These are phyloP conservation scores for Calocybe gangraenosa DNA, from an alignment of 768 basidiomycete species.

Conservation along the genomic window DNA sequence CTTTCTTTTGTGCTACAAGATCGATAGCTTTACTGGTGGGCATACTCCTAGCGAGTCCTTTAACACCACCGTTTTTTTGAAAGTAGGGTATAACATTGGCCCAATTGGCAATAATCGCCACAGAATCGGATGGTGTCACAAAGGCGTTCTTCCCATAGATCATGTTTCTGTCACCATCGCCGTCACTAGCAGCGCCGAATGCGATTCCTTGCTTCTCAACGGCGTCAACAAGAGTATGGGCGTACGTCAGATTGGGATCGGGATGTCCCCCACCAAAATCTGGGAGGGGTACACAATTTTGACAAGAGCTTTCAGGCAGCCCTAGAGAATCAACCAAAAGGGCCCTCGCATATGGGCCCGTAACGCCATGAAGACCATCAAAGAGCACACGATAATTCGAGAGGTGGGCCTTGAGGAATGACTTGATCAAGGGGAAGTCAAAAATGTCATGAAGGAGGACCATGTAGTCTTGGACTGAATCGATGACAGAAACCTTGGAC, in stretches of 20 bases:
- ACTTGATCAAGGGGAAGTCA: constrained; percentile 89
- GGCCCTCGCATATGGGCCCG: constrained; percentile 90
- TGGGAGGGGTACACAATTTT: constrained; percentile 88
- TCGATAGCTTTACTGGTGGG: constrained; percentile 97
- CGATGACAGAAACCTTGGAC: constrained; percentile 83
- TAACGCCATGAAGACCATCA: constrained; percentile 95
- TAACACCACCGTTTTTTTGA: constrained; percentile 82
- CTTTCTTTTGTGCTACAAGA: constrained; percentile 91
- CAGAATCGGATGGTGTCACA: constrained; percentile 96
- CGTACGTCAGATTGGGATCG: constrained; percentile 97
- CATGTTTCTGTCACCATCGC: constrained; percentile 99
- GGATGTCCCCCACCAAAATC: constrained; percentile 99
- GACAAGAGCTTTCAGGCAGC: constrained; percentile 74
- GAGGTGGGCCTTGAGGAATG: constrained; percentile 71
- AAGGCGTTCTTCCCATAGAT: constrained; percentile 98
- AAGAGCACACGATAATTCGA: constrained; percentile 83
- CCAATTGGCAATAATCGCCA: constrained; percentile 99
- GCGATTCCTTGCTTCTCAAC: constrained; percentile 84
- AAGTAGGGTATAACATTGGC: constrained; percentile 91
- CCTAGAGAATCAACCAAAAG: constrained; percentile 83
- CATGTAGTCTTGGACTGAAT: constrained; percentile 90
- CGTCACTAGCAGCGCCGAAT: constrained; percentile 96
- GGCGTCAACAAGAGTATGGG: constrained; percentile 86
- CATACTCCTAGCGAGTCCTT: constrained; percentile 96
- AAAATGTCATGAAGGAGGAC: constrained; percentile 84